Evolutionary conservation across 306 rosid genomes (phyloP), one percentile per base, ranked within the genome.

Genomic region (Glycine tomentella): DNA sequence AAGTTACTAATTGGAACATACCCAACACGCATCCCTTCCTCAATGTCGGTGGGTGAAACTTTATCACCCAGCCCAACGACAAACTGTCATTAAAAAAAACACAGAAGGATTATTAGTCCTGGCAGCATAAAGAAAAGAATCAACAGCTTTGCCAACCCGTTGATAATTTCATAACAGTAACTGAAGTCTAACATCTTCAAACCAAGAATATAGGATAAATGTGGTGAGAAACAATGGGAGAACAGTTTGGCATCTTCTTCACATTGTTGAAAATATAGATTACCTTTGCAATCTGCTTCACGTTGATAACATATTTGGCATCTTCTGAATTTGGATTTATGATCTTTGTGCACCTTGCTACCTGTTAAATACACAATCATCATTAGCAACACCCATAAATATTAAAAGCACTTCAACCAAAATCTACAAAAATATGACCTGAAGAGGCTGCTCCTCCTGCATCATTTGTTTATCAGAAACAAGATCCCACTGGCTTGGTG

Each of bases 1-100:
- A 69, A 17, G 57, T 33, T 9, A 80, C 42, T 13, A 34, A 86
- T 33, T 14, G 71, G 65, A 56, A 80, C 97, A 72, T 87, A 93
- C 97, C 97, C 97, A 25, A 93, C 97, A 66, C 97, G 96, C 97
- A 93, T 93, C 61, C 97, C 97, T 85, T 93, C 97, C 81, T 93
- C 97, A 63, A 93, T 91, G 82, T 93, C 97, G n/a, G 97, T 93
- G 33, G 97, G 94, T 51, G 97, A 93, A 83, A 93, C 97, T 83
- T 93, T 93, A 83, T 93, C 97, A 59, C 97, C 97, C 42, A 93
- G 88, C 51, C 97, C 97, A 55, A 93, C 97, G 34, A 93, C 97
- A 86, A 93, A 93, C 97, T 92, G 89, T 12, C 52, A 78, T 48
- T 62, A 9, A 6, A 48, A 17, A 78, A 76, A 59, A 25, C 0